phyloP scores from a whole-genome alignment of 371 early-diverging fungal species.

The Mucor saturninus region DNA sequence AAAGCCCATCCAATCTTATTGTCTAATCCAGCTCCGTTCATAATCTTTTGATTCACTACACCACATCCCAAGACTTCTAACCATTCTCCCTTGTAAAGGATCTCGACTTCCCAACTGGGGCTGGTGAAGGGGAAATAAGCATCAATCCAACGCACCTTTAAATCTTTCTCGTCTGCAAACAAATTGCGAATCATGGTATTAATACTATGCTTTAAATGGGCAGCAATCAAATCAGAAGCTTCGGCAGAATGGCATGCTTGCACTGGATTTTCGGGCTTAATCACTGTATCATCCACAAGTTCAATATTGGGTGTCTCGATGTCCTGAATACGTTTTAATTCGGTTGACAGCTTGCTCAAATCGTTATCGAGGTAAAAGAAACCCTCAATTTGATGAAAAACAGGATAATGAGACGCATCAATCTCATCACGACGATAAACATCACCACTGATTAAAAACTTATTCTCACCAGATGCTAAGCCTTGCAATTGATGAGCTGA shows the following conservation, averaged over 20 bases:
- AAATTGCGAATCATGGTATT: conserved; percentile 80
- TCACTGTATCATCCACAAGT: conserved; percentile 59
- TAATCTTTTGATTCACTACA: conserved; percentile 83
- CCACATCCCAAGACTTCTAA: conserved; percentile 96
- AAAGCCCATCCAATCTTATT: conserved; percentile 96
- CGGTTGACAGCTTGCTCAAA: conserved; percentile 22
- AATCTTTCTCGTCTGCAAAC: conserved; percentile 66
- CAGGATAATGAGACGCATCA: conserved; percentile 94
- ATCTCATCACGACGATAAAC: conserved; percentile 98
- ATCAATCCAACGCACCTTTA: conserved; percentile 95
- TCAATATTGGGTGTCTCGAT: conserved; percentile 54
- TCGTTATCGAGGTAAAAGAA: conserved; percentile 63
- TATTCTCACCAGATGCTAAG: conserved; percentile 54
- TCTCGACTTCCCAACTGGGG: conserved; percentile 97
- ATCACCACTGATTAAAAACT: conserved; percentile 90
- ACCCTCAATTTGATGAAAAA: conserved; percentile 98
- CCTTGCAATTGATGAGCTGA: conserved; percentile 92
- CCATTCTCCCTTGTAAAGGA: conserved; percentile 92
- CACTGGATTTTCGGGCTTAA: conserved; percentile 61
- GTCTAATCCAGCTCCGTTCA: conserved; percentile 69
- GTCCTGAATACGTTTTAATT: conserved; percentile 25
- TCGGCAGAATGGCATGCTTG: conserved; percentile 61
- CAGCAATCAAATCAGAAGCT: conserved; percentile 58
- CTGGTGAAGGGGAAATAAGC: conserved; percentile 96
- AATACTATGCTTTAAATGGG: conserved; percentile 79